Conservation (phyloP, 345 rosid genomes). For the Schrenkiella parvula region DNA sequence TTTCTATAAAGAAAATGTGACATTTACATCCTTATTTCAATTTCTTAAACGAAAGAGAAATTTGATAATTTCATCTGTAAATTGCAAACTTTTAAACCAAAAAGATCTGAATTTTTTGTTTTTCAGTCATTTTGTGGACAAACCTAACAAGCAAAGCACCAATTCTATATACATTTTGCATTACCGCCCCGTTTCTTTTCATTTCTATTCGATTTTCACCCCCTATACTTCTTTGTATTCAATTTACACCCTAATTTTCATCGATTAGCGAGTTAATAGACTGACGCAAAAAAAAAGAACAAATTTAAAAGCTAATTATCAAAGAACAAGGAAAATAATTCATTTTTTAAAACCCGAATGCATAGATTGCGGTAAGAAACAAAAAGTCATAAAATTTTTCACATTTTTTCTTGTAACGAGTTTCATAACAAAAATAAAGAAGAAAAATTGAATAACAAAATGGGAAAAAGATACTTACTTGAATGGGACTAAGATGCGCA, state of each 20-base stretch:
- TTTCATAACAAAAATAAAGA: too few species aligned
- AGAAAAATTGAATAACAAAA: background rate
- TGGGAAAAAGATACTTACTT: constrained; percentile 38
- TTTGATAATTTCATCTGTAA: background rate
- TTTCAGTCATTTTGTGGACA: background rate
- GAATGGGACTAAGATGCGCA: constrained; percentile 68
- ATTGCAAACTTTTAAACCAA: background rate
- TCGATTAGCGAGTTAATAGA: background rate
- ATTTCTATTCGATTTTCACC: background rate
- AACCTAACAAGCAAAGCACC: constrained; percentile 15
- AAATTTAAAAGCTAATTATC: background rate
- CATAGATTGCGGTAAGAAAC: background rate
- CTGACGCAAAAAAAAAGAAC: background rate
- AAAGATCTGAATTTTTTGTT: background rate
- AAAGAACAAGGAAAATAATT: background rate
- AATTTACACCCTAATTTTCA: background rate
- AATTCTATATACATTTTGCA: background rate
- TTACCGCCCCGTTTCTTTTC: background rate
- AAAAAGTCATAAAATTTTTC: background rate
- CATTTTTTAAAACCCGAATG: background rate
- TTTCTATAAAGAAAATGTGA: background rate
- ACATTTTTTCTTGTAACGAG: background rate
- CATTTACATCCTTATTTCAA: background rate
- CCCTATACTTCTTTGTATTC: background rate
- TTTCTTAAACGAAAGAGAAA: background rate